Conservation (phyloP, 805 yeast species). For the Jamesozyma gamospora region DNA sequence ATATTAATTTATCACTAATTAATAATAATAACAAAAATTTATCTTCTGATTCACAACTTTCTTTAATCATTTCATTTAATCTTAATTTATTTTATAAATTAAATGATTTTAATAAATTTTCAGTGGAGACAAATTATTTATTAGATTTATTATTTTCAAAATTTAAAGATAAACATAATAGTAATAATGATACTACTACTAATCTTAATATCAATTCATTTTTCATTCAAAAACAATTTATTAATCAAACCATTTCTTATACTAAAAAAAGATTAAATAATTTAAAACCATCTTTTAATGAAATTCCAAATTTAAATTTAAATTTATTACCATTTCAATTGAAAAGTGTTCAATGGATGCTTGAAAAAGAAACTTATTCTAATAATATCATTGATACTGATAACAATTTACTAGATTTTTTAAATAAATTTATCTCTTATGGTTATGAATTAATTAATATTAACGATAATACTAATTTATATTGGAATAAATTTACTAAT, state of each 20-base stretch:
- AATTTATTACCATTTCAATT: constrained; percentile 25
- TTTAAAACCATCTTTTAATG: constrained; percentile 2
- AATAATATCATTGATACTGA: background rate
- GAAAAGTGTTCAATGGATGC: constrained; percentile 28
- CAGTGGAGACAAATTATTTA: constrained; percentile 14
- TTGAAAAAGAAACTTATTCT: constrained; percentile 14
- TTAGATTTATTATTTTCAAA: constrained; percentile 17
- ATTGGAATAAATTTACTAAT: constrained; percentile 29
- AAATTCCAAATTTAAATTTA: constrained; percentile 11
- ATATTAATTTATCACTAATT: too few relatives aligned
- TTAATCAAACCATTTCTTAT: constrained; percentile 16
- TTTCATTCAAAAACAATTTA: constrained; percentile 21
- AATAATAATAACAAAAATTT: too few relatives aligned
- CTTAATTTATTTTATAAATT: constrained; percentile 2
- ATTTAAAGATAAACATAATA: background rate
- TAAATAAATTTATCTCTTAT: constrained; percentile 19
- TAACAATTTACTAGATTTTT: constrained; percentile 9
- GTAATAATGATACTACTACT: background rate
- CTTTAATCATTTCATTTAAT: constrained; percentile 2
- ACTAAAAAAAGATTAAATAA: constrained; percentile 10
- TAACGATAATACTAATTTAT: constrained; percentile 1
- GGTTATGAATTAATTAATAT: constrained; percentile 20
- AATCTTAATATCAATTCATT: constrained; percentile 1
- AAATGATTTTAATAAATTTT: constrained; percentile 19
- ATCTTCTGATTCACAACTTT: too few relatives aligned